Conservation (phyloP, 441 rosid genomes). For the Raphanus hybrid region DNA sequence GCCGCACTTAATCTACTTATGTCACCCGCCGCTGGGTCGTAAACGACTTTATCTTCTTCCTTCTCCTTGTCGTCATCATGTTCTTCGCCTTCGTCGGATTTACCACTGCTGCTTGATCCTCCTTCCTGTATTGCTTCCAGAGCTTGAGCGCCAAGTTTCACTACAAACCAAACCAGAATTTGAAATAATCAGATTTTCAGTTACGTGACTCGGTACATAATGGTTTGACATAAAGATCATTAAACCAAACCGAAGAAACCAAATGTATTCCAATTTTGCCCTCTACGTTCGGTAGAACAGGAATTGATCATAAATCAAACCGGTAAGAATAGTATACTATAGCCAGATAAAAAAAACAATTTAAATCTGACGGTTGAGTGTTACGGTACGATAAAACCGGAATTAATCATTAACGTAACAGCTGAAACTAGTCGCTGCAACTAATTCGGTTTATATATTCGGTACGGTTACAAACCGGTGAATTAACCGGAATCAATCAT, state of each 20-base stretch:
- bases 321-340: neutral
- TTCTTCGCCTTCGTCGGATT: constrained; percentile 37
- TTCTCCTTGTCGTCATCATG: neutral
- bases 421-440: neutral
- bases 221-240: neutral
- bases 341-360: neutral
- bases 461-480: constrained; percentile 1
- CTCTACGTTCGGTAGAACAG: neutral
- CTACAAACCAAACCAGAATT: constrained; percentile 22
- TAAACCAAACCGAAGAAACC: neutral
- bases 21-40: neutral
- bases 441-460: neutral
- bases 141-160: constrained; percentile 34
- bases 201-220: neutral
- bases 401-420: neutral
- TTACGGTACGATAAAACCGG: neutral
- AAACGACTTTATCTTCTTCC: constrained; percentile 4
- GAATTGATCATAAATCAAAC: neutral
- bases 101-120: constrained; percentile 49
- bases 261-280: neutral
- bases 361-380: neutral
- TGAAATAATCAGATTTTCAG: neutral
- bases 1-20: constrained; percentile 18
- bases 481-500: neutral
- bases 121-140: constrained; percentile 62